A percentile compares a stretch with the other conserved stretches of the same genome.
Evolutionary conservation across 2,329 filamentous ascomycete species (phyloP).

Genomic region (Xylariaceae sp.): DNA sequence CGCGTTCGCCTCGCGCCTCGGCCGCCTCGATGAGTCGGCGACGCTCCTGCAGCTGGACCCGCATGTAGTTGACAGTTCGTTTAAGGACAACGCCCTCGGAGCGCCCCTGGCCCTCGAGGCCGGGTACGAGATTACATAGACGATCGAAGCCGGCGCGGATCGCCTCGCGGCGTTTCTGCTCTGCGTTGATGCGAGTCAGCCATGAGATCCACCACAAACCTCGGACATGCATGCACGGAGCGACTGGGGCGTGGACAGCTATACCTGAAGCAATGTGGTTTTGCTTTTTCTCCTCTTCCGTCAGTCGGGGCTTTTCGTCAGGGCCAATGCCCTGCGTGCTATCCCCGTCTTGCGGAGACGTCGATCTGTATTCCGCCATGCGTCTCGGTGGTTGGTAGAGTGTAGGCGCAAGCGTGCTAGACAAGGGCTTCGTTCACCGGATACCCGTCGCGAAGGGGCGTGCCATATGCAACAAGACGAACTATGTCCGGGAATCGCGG

Average conservation of each 20-base stretch:
- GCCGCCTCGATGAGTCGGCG: constrained; percentile 55
- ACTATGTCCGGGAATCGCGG: not conserved
- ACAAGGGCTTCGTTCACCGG: not conserved
- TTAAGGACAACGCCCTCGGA: constrained; percentile 82
- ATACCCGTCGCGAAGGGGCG: not conserved
- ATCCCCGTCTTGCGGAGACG: constrained; percentile 29
- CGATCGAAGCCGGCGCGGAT: constrained; percentile 82
- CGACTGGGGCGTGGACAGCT: not conserved
- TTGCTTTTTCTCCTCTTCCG: constrained; percentile 52
- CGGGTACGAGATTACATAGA: constrained; percentile 74
- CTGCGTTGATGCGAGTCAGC: constrained; percentile 24
- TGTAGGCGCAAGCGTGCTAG: not conserved
- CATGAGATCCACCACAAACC: not conserved
- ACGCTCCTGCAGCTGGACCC: constrained; percentile 55
- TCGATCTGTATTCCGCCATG: constrained; percentile 14
- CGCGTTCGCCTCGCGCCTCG: constrained; percentile 49
- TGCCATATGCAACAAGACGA: constrained; percentile 4
- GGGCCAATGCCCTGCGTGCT: constrained; percentile 23
- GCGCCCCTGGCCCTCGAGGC: constrained; percentile 74
- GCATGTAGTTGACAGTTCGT: constrained; percentile 63
- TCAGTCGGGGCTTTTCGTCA: constrained; percentile 49
- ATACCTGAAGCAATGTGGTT: constrained; percentile 54
- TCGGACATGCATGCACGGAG: too few relatives aligned
- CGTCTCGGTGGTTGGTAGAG: not conserved
- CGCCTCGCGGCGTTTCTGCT: constrained; percentile 62